These are phyloP conservation scores for Trichothecium sympodiale DNA, from an alignment of 2,329 filamentous ascomycete species.

Conservation along the genomic window DNA sequence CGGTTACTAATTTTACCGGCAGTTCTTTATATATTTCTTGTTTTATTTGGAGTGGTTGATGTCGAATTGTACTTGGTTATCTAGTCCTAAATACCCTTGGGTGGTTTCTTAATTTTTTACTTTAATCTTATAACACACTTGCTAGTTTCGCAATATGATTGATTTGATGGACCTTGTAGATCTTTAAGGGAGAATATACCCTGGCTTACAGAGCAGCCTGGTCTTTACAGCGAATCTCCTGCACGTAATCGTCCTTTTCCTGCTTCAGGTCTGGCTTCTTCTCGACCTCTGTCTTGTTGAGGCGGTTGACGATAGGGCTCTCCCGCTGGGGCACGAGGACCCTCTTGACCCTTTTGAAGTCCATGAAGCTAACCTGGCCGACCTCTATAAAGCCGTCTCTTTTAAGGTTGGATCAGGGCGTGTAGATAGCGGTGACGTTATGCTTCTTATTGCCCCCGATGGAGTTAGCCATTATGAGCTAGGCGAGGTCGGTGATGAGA, in stretches of 20 bases:
- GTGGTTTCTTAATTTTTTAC: not conserved
- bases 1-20: slow-evolving; percentile 6
- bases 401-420: slow-evolving; percentile 90
- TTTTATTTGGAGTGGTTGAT: no score
- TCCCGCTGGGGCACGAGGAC: slow-evolving; percentile 70
- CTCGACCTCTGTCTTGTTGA: slow-evolving; percentile 93
- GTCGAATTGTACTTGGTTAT: no score
- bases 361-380: slow-evolving; percentile 91
- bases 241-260: slow-evolving; percentile 69
- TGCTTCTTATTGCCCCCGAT: slow-evolving; percentile 99
- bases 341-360: slow-evolving; percentile 60
- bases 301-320: slow-evolving; percentile 88
- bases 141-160: not conserved
- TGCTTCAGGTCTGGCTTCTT: slow-evolving; percentile 72
- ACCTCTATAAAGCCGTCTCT: slow-evolving; percentile 94
- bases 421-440: slow-evolving; percentile 94
- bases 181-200: slow-evolving; percentile 36
- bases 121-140: not conserved
- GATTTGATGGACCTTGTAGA: no score
- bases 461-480: slow-evolving; percentile 96
- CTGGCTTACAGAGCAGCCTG: slow-evolving; percentile 49
- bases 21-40: no score
- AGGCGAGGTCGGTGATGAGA: slow-evolving; percentile 79
- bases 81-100: not conserved
- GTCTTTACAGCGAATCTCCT: slow-evolving; percentile 62